Percentiles rank a stretch among this genome's conserved stretches.
These are phyloP conservation scores for Bolboschoenus planiculmis DNA, from an alignment of 176 grass and related monocot species.

Conservation along the genomic window DNA sequence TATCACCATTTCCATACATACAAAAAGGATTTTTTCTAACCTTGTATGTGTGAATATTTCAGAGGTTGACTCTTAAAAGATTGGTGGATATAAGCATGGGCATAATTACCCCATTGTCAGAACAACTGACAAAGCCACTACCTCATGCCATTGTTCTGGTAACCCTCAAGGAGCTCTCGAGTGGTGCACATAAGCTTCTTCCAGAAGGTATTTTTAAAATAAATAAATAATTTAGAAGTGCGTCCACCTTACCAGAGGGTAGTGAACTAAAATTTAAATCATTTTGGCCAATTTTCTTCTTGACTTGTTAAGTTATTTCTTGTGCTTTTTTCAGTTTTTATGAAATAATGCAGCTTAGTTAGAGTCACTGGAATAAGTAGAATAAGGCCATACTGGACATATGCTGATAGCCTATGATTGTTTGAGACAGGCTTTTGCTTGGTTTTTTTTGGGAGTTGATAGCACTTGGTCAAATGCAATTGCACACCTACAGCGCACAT, in stretches of 20 bases:
- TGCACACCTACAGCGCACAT: background rate
- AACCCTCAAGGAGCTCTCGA: constrained; percentile 76
- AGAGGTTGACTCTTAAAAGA: constrained; percentile 96
- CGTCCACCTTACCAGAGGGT: too few relatives aligned
- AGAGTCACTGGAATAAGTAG: background rate
- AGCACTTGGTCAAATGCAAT: background rate
- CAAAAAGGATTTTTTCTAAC: too few relatives aligned
- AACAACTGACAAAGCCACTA: constrained; percentile 85
- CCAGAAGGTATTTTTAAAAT: constrained; percentile 60
- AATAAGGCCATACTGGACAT: background rate
- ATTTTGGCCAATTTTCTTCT: background rate
- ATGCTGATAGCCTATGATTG: background rate
- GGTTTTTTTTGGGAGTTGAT: background rate
- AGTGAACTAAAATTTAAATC: background rate
- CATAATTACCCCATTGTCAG: constrained; percentile 64
- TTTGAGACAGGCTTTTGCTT: background rate
- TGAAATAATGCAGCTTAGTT: background rate
- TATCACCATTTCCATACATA: background rate
- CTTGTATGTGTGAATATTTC: too few relatives aligned
- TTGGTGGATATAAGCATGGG: constrained; percentile 95
- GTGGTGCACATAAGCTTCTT: constrained; percentile 75
- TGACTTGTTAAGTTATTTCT: background rate
- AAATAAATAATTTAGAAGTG: background rate
- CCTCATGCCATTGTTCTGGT: constrained; percentile 81
- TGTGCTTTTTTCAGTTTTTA: background rate